Conservation (phyloP, 192 early-diverging fungal genomes). For the Coemansia sp. region DNA sequence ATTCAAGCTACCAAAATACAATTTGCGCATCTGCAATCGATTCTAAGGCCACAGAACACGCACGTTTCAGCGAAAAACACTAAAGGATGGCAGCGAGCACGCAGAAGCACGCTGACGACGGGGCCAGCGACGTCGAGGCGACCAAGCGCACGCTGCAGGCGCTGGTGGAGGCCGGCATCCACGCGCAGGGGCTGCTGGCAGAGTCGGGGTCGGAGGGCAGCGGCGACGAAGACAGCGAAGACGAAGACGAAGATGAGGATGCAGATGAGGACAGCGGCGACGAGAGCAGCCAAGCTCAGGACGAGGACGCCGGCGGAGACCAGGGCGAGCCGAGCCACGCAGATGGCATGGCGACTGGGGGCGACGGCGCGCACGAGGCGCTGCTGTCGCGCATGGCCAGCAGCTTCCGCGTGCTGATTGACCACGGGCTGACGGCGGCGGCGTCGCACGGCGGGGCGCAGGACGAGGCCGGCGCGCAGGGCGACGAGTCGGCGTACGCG, state of each 20-base stretch:
- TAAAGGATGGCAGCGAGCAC: slow-evolving; percentile 6
- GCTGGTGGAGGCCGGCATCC: slow-evolving; percentile 42
- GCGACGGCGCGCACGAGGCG: slow-evolving; percentile 12
- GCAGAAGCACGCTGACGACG: background rate
- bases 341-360: background rate
- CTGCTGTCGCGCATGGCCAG: slow-evolving; percentile 46
- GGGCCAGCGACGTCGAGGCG: slow-evolving; percentile 27
- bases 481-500: slow-evolving; percentile 36
- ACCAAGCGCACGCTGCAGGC: slow-evolving; percentile 49
- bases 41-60: too few species aligned
- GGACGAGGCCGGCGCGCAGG: slow-evolving; percentile 15
- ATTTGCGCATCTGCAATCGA: too few species aligned
- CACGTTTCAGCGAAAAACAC: too few species aligned
- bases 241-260: slow-evolving; percentile 12
- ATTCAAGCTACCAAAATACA: too few species aligned
- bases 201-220: too few species aligned
- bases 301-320: slow-evolving; percentile 10
- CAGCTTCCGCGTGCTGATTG: slow-evolving; percentile 43
- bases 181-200: slow-evolving; percentile 35
- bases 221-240: slow-evolving; percentile 10
- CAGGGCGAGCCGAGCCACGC: background rate
- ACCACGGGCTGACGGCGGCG: slow-evolving; percentile 29
- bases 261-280: slow-evolving; percentile 13
- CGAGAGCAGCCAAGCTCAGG: slow-evolving; percentile 7
- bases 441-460: slow-evolving; percentile 6